These are phyloP conservation scores for Pontederia paniculata DNA, from an alignment of 176 grass and related monocot genomes.

Conservation along the genomic window DNA sequence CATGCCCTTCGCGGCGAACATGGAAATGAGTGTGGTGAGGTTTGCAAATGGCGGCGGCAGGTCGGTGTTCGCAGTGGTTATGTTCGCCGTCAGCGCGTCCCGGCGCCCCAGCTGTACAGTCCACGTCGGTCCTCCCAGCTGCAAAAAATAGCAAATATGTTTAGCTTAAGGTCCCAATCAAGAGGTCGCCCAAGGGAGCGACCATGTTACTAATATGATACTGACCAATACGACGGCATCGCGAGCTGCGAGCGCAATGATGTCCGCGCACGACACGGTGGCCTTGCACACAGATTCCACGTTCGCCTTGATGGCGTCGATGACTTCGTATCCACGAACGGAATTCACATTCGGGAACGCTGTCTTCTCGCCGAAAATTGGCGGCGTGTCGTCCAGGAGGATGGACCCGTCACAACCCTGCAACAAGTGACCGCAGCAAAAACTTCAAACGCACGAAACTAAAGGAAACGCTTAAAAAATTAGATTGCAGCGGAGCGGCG, in stretches of 20 bases:
- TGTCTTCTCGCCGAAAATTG: too few species aligned
- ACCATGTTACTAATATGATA: too few species aligned
- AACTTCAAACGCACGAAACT: neutral
- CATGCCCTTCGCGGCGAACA: slow-evolving; percentile 12
- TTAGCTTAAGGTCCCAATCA: too few species aligned
- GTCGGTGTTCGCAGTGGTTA: slow-evolving; percentile 1
- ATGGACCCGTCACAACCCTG: slow-evolving; percentile 9
- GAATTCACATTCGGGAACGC: too few species aligned
- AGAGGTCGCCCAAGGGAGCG: too few species aligned
- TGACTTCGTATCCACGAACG: too few species aligned
- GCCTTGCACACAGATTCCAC: too few species aligned
- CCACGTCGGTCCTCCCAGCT: slow-evolving; percentile 4
- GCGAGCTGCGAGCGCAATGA: too few species aligned
- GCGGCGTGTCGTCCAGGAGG: slow-evolving; percentile 8
- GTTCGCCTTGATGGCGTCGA: too few species aligned
- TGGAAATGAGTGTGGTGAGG: neutral
- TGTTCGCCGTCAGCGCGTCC: neutral
- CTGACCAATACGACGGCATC: too few species aligned
- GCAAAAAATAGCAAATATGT: too few species aligned
- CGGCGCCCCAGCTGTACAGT: neutral
- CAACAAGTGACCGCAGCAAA: neutral
- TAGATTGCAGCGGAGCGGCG: neutral
- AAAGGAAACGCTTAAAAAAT: neutral
- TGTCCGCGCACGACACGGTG: too few species aligned
- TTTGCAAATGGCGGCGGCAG: slow-evolving; percentile 3